phyloP scores from a whole-genome alignment of 2,329 filamentous ascomycete genomes.

The Penicillium sp. region DNA sequence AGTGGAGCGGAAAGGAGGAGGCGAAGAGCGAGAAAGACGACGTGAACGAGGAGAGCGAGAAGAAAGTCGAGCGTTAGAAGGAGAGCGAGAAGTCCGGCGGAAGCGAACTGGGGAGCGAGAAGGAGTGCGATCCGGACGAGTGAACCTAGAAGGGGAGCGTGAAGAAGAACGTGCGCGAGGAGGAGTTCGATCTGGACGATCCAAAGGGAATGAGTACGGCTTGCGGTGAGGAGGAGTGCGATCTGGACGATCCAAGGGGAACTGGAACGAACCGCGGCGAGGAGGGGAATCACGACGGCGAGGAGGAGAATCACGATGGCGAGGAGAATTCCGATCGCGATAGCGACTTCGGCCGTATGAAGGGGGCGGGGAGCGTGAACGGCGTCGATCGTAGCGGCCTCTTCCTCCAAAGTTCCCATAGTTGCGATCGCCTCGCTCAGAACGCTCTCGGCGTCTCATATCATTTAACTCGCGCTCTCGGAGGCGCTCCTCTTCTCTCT shows the following conservation, averaged over 20 bases:
- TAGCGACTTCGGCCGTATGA: constrained; percentile 52
- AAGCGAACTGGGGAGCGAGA: no score
- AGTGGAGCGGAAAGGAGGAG: constrained; percentile 20
- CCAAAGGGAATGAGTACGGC: constrained; percentile 21
- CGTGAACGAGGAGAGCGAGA: constrained; percentile 14
- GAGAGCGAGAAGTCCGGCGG: no score
- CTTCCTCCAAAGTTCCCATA: constrained; percentile 32
- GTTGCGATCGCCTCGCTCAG: constrained; percentile 45
- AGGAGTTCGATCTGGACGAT: constrained; percentile 26
- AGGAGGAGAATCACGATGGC: constrained; percentile 45
- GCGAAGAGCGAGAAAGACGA: constrained; percentile 32
- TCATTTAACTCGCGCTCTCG: constrained; percentile 72
- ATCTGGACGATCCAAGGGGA: background rate
- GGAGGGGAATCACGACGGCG: background rate
- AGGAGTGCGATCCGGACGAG: no score
- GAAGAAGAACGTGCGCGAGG: background rate
- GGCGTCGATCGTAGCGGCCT: constrained; percentile 52
- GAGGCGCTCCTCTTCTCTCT: constrained; percentile 70
- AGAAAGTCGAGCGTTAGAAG: no score
- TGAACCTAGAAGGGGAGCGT: no score
- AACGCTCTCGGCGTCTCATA: constrained; percentile 61
- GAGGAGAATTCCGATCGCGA: constrained; percentile 46
- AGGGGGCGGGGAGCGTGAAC: constrained; percentile 57
- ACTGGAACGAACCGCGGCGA: background rate
- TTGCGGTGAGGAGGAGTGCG: background rate